Conservation (phyloP, 306 rosid genomes). For the Trifolium repens region DNA sequence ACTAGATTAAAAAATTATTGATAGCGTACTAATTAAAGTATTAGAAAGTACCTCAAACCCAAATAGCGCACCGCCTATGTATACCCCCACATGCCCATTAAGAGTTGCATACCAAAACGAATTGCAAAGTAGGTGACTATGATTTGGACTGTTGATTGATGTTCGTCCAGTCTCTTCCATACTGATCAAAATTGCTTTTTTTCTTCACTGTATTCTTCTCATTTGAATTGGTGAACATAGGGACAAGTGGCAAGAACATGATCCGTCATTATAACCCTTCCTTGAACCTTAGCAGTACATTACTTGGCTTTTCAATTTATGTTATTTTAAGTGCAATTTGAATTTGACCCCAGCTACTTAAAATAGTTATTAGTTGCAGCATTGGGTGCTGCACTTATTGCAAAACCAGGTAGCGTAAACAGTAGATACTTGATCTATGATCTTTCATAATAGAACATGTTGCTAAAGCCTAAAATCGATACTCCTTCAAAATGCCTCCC, state of each 20-base stretch:
- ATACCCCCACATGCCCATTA: no score
- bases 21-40: no score
- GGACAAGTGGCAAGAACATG: conserved; percentile 20
- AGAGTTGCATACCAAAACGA: no score
- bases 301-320: not conserved
- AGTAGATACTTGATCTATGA: not conserved
- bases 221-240: not conserved
- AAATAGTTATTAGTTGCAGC: not conserved
- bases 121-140: no score
- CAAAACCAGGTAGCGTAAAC: not conserved
- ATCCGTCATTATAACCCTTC: not conserved
- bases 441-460: not conserved
- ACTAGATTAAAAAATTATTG: no score
- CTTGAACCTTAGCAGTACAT: not conserved
- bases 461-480: not conserved
- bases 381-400: conserved; percentile 13
- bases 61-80: no score
- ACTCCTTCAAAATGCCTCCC: not conserved
- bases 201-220: conserved; percentile 22
- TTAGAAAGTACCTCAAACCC: no score
- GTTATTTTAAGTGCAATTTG: not conserved
- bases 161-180: conserved; percentile 10
- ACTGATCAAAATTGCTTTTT: conserved; percentile 16
- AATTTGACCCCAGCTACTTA: not conserved
- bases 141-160: conserved; percentile 23